These are phyloP conservation scores for Spathaspora sp. DNA, from an alignment of 1,139 yeast species.

Conservation along the genomic window DNA sequence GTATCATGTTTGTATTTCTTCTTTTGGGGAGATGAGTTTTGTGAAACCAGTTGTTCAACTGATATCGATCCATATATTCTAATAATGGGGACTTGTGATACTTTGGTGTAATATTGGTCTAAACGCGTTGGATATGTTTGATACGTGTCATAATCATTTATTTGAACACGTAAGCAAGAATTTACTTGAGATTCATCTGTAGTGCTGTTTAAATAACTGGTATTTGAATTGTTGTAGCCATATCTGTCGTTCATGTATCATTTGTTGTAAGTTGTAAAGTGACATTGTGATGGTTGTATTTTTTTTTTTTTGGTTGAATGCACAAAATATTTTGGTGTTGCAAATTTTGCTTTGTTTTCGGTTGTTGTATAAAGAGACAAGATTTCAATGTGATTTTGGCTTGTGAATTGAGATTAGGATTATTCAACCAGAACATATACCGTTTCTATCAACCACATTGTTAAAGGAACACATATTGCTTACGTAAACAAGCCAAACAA, in stretches of 20 bases:
- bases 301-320: background rate
- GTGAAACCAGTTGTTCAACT: too few relatives aligned
- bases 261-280: background rate
- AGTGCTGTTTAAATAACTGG: background rate
- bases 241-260: background rate
- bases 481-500: too few relatives aligned
- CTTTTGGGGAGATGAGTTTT: slow-evolving; percentile 9
- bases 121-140: slow-evolving; percentile 40
- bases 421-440: too few relatives aligned
- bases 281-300: background rate
- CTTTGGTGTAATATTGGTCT: slow-evolving; percentile 32
- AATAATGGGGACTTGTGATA: slow-evolving; percentile 65
- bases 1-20: slow-evolving; percentile 7
- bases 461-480: too few relatives aligned
- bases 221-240: background rate
- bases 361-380: too few relatives aligned
- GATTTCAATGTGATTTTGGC: too few relatives aligned
- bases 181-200: background rate
- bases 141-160: slow-evolving; percentile 64
- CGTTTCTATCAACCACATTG: too few relatives aligned
- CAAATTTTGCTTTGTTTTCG: too few relatives aligned
- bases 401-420: too few relatives aligned
- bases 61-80: slow-evolving; percentile 72
- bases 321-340: too few relatives aligned
- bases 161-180: slow-evolving; percentile 34